These are phyloP conservation scores for Colletotrichum sp. DNA, from an alignment of 2,329 filamentous ascomycete species.

Conservation along the genomic window DNA sequence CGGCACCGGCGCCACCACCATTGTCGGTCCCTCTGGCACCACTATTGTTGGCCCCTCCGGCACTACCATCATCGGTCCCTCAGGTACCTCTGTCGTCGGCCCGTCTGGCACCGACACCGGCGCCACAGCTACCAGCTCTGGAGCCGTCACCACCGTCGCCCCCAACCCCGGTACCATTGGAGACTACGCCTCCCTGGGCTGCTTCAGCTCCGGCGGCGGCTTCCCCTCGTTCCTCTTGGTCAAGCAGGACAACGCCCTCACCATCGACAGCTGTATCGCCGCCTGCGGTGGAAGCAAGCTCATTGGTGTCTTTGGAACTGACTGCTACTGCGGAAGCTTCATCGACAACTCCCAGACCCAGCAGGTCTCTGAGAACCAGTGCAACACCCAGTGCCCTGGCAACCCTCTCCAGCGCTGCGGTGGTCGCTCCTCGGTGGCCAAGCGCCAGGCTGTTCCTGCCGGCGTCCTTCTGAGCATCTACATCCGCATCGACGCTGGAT, in stretches of 20 bases:
- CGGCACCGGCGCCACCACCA: background rate
- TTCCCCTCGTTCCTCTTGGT: slow-evolving; percentile 28
- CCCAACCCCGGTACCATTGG: slow-evolving; percentile 21
- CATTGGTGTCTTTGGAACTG: slow-evolving; percentile 29
- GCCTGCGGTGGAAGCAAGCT: slow-evolving; percentile 24
- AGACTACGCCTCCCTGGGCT: slow-evolving; percentile 30
- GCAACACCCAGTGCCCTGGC: slow-evolving; percentile 33
- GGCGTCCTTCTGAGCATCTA: slow-evolving; percentile 2
- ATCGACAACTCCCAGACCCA: slow-evolving; percentile 15
- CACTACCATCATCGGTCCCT: background rate
- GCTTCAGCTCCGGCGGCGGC: slow-evolving; percentile 23
- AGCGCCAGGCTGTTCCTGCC: background rate
- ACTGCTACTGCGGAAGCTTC: slow-evolving; percentile 33
- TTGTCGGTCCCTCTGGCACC: background rate
- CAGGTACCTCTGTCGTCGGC: background rate
- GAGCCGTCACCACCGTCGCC: background rate
- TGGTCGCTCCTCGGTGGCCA: slow-evolving; percentile 17
- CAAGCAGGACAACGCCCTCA: slow-evolving; percentile 26
- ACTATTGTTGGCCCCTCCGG: background rate
- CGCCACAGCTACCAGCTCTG: background rate
- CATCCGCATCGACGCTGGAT: background rate
- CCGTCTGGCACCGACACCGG: background rate
- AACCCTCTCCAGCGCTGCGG: slow-evolving; percentile 28
- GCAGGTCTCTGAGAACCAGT: slow-evolving; percentile 22
- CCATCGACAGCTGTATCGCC: slow-evolving; percentile 29